Evolutionary conservation across 371 early-diverging fungal species (phyloP).

Genomic region (Mortierella sp.): DNA sequence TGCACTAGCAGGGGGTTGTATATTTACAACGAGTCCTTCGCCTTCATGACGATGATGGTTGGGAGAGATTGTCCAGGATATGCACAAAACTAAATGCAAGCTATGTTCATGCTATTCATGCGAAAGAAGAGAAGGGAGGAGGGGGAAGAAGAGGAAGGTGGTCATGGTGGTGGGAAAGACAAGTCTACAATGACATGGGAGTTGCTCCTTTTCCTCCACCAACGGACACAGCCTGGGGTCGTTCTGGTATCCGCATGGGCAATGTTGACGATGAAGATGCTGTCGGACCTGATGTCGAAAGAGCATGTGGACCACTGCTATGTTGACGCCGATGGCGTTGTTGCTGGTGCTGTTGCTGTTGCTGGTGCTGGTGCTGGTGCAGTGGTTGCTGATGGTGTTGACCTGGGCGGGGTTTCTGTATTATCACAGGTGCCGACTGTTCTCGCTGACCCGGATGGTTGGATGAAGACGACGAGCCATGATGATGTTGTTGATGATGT

Average conservation of each 20-base stretch:
- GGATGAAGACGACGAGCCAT: slow-evolving; percentile 1
- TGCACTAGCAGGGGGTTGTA: too few relatives aligned
- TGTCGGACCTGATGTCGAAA: slow-evolving; percentile 27
- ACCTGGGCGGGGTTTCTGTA: slow-evolving; percentile 7
- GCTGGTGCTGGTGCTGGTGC: too few relatives aligned
- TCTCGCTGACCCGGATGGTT: slow-evolving; percentile 8
- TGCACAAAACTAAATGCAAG: too few relatives aligned
- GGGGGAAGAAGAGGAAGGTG: background rate
- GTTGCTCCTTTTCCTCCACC: slow-evolving; percentile 36
- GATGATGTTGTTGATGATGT: slow-evolving; percentile 10
- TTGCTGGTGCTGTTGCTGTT: background rate
- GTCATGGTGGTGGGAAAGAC: background rate
- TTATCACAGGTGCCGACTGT: slow-evolving; percentile 29
- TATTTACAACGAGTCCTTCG: too few relatives aligned
- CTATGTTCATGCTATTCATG: too few relatives aligned
- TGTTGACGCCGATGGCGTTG: background rate
- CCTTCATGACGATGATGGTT: too few relatives aligned
- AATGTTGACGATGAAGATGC: slow-evolving; percentile 22
- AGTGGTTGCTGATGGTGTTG: too few relatives aligned
- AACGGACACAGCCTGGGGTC: slow-evolving; percentile 22
- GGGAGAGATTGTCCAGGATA: too few relatives aligned
- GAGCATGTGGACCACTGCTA: slow-evolving; percentile 6
- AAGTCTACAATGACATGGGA: slow-evolving; percentile 30
- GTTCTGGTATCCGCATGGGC: slow-evolving; percentile 44
- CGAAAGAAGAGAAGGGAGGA: background rate